phyloP scores from a whole-genome alignment of 192 early-diverging fungal genomes.

The Thamnidium elegans region DNA sequence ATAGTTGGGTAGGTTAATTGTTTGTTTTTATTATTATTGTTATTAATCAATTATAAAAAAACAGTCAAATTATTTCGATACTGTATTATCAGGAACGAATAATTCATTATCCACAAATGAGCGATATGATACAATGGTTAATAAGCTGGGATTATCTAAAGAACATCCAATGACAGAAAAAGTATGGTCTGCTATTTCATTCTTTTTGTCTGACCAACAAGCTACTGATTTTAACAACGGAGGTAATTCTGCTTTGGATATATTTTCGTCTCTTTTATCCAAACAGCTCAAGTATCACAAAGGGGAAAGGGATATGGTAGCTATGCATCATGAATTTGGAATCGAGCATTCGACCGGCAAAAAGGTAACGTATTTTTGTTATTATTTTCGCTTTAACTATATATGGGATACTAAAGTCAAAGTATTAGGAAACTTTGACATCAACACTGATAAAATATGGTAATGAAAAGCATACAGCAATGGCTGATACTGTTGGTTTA shows the following conservation, averaged over 20 bases:
- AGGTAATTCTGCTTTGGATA: constrained; percentile 65
- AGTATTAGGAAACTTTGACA: constrained; percentile 48
- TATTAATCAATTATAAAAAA: neutral
- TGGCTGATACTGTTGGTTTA: constrained; percentile 81
- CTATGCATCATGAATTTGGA: constrained; percentile 94
- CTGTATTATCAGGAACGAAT: constrained; percentile 30
- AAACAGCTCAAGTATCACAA: constrained; percentile 69
- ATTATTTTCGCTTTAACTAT: neutral
- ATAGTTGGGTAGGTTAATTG: constrained; percentile 42
- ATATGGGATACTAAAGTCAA: neutral
- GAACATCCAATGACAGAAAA: constrained; percentile 45
- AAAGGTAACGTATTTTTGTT: constrained; percentile 31
- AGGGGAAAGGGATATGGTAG: constrained; percentile 90
- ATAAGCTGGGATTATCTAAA: constrained; percentile 39
- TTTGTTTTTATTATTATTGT: neutral
- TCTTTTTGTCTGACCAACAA: neutral
- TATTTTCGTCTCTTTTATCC: constrained; percentile 79
- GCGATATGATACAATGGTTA: constrained; percentile 29
- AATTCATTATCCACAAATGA: neutral
- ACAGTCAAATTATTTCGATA: constrained; percentile 45
- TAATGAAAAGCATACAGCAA: constrained; percentile 65
- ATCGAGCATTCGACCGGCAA: constrained; percentile 65
- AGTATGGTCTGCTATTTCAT: constrained; percentile 43
- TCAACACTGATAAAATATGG: constrained; percentile 73
- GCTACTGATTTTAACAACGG: neutral